Evolutionary conservation across 2,329 filamentous ascomycete species (phyloP).

Genomic region (Colletotrichum sp.): DNA sequence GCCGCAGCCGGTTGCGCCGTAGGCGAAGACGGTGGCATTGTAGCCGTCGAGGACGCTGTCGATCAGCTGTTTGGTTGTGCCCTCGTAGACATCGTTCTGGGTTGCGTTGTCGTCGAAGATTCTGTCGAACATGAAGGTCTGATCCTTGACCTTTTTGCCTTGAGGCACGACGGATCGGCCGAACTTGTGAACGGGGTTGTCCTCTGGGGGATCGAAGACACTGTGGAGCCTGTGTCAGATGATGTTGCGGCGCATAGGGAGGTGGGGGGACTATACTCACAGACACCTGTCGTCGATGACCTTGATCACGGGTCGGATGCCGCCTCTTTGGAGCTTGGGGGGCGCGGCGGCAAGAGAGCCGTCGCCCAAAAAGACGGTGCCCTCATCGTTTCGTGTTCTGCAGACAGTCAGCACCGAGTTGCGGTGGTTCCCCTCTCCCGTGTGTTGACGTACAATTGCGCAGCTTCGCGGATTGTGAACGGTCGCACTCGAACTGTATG

Average conservation of each 20-base stretch:
- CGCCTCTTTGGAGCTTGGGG: constrained; percentile 84
- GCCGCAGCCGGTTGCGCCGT: constrained; percentile 95
- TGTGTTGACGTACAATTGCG: constrained; percentile 69
- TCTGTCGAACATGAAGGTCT: constrained; percentile 95
- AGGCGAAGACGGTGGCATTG: constrained; percentile 98
- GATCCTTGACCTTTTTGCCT: constrained; percentile 94
- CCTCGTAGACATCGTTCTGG: constrained; percentile 93
- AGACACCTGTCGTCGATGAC: constrained; percentile 95
- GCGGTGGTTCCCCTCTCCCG: background rate
- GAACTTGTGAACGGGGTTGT: constrained; percentile 89
- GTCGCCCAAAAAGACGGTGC: constrained; percentile 92
- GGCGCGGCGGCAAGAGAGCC: constrained; percentile 90
- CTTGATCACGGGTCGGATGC: constrained; percentile 90
- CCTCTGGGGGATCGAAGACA: constrained; percentile 96
- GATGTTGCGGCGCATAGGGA: background rate
- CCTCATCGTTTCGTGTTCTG: constrained; percentile 70
- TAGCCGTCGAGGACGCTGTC: constrained; percentile 97
- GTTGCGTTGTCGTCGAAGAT: constrained; percentile 96
- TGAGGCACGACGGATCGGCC: constrained; percentile 79
- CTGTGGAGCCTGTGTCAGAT: constrained; percentile 50
- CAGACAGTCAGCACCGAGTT: background rate
- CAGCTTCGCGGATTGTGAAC: constrained; percentile 89
- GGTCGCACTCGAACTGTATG: constrained; percentile 69
- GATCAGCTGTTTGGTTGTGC: constrained; percentile 86
- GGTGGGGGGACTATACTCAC: constrained; percentile 59